phyloP scores from a whole-genome alignment of 768 basidiomycete genomes.

The Mycena kentingensis region DNA sequence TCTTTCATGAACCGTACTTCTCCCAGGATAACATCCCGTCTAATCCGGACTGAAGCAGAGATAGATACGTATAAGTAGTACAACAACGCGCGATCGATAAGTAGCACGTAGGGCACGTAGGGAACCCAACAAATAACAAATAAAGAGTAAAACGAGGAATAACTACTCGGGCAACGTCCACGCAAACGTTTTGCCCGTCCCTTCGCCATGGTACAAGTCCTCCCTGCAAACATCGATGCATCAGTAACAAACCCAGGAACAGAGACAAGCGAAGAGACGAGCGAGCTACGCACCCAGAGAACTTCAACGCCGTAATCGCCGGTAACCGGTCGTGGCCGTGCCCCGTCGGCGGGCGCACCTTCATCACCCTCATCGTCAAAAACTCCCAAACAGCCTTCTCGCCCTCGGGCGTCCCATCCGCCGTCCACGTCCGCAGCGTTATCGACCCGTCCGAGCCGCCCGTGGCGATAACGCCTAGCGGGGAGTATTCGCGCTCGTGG shows the following conservation, averaged over 20 bases:
- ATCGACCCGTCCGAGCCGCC: slow-evolving; percentile 78
- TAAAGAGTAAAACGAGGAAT: background rate
- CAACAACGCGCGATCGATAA: no score
- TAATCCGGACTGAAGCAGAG: no score
- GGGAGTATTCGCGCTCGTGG: slow-evolving; percentile 86
- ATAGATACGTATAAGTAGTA: no score
- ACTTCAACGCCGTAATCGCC: slow-evolving; percentile 76
- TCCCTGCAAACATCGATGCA: slow-evolving; percentile 57
- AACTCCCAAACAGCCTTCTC: slow-evolving; percentile 78
- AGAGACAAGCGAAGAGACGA: background rate
- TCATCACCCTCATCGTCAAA: slow-evolving; percentile 66
- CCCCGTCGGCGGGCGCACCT: slow-evolving; percentile 45
- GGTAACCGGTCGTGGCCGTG: slow-evolving; percentile 43
- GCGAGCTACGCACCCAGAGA: slow-evolving; percentile 63
- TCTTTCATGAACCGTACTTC: no score
- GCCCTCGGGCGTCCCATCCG: slow-evolving; percentile 68
- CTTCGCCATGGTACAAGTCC: slow-evolving; percentile 64
- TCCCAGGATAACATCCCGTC: no score
- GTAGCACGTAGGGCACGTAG: no score
- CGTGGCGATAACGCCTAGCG: slow-evolving; percentile 76
- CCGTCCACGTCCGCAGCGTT: slow-evolving; percentile 81
- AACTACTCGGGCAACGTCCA: slow-evolving; percentile 59
- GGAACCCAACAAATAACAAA: background rate
- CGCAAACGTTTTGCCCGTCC: slow-evolving; percentile 56
- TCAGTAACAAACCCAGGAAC: background rate